Evolutionary conservation across 2,329 filamentous ascomycete species (phyloP), one percentile per base, ranked within the genome.

Genomic region (Tolypocladium inflatum): DNA sequence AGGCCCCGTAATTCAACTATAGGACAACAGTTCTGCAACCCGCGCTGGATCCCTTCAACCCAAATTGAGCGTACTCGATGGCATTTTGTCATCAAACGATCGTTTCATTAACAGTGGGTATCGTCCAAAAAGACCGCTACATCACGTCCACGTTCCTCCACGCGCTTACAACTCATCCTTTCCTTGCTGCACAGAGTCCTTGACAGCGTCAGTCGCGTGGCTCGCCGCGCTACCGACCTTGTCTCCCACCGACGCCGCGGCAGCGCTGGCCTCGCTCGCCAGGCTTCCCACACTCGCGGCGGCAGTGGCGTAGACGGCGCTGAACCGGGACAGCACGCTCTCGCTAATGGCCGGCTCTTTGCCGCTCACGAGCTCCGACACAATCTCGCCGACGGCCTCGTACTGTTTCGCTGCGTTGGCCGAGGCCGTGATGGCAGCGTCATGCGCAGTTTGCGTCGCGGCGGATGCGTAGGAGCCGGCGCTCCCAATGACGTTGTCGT

Each of bases 281-380:
- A 72, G 60, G 59, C 75, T 79, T 13, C 78, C 78, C 9, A 80
- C 75, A 0, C 78, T 84, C 0, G 83, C 78, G 2, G 81, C 74
- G 1, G 85, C 87, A 0, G 85, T 89, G 30, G 84, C 83, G 66
- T 93, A 94, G 0, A 85, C 88, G 3, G 82, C 86, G 58, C 83
- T 82, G 15, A 96, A 79, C 55, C 88, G 83, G 56, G 78, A 84
- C 72, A 91, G 84, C 3, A 93, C 87, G 59, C 88, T 91, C 67
- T 95, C 89, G 0, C 87, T 91, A 66, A 91, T 95, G 17, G 86
- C 84, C 0, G 89, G 86, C 68, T 95, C 90, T 70, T 87, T 90
- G 56, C 89, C 91, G 45, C 80, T 74, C 17, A 96, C 78, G 1
- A 95, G 77, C 70, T 95, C 90, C 1, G 87, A 88, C 17, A 96